Evolutionary conservation across 2,329 filamentous ascomycete genomes (phyloP).

Genomic region (Chaetomiaceae sp.): DNA sequence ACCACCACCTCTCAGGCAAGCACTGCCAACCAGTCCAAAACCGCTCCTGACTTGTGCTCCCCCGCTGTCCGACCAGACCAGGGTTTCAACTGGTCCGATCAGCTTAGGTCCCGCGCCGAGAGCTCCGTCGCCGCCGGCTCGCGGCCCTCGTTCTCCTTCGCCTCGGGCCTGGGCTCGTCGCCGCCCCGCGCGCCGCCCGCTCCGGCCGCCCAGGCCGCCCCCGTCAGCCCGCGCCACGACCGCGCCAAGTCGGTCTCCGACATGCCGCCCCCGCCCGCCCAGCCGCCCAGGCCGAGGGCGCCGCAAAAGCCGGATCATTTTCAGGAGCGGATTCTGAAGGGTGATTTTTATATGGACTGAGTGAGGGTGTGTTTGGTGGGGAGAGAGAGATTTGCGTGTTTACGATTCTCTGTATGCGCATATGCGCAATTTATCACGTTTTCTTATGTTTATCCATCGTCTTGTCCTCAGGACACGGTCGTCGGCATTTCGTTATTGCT

Average conservation of each 20-base stretch:
- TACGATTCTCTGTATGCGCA: background rate
- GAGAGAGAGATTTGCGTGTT: background rate
- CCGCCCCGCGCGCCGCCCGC: slow-evolving; percentile 34
- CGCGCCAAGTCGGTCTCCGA: slow-evolving; percentile 65
- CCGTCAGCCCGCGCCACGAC: slow-evolving; percentile 45
- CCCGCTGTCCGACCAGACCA: slow-evolving; percentile 64
- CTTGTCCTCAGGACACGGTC: background rate
- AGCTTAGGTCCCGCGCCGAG: slow-evolving; percentile 85
- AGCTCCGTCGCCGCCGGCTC: slow-evolving; percentile 57
- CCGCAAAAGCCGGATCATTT: slow-evolving; percentile 81
- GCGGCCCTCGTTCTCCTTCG: slow-evolving; percentile 54
- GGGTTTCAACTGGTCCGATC: slow-evolving; percentile 96
- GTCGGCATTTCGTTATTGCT: too few relatives aligned
- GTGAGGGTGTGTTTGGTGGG: background rate
- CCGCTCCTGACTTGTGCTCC: slow-evolving; percentile 58
- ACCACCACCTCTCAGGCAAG: slow-evolving; percentile 52
- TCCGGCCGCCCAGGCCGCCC: slow-evolving; percentile 19
- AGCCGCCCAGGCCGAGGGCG: slow-evolving; percentile 44
- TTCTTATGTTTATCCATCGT: background rate
- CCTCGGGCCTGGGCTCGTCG: slow-evolving; percentile 37
- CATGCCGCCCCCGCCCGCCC: slow-evolving; percentile 51
- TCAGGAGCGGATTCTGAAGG: slow-evolving; percentile 94
- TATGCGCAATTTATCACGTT: background rate
- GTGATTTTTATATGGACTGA: slow-evolving; percentile 96
- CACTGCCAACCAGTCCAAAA: slow-evolving; percentile 50